Evolutionary conservation across 2,329 filamentous ascomycete genomes (phyloP).

Genomic region (Colletotrichum sp.): DNA sequence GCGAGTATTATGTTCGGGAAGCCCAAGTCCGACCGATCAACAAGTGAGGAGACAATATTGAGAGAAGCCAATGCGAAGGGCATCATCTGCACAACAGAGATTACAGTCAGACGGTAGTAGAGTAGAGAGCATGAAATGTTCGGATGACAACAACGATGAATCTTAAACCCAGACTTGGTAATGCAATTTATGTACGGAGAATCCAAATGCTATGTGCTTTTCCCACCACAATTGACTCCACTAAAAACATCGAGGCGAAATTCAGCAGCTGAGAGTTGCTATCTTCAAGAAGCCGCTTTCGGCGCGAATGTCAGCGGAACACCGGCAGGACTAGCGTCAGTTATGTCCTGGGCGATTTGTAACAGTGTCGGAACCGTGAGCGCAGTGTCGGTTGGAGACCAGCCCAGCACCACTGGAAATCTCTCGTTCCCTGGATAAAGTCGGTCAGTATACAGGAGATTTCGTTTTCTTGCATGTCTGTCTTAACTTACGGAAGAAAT

Average conservation of each 20-base stretch:
- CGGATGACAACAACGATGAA: accelerated
- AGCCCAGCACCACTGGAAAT: conserved; percentile 2
- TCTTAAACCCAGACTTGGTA: neutral
- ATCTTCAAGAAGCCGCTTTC: neutral
- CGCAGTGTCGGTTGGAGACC: neutral
- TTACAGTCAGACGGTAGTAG: neutral
- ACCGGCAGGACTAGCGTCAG: neutral
- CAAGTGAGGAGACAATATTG: neutral
- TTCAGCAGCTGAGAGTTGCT: too few species aligned
- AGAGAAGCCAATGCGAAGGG: neutral
- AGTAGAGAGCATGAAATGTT: accelerated
- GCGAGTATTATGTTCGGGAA: neutral
- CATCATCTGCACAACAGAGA: neutral
- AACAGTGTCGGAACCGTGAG: neutral
- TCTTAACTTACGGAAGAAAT: conserved; percentile 45
- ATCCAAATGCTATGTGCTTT: neutral
- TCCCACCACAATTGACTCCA: neutral
- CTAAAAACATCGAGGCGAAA: too few species aligned
- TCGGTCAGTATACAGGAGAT: neutral
- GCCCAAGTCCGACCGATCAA: neutral
- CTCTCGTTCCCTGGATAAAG: conserved; percentile 3
- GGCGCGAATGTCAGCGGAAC: neutral
- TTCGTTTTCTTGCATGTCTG: neutral
- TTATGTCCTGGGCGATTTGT: neutral
- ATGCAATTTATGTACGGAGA: neutral